These are phyloP conservation scores for Solanum appendiculatum DNA, from an alignment of 257 asterid genomes.

Conservation along the genomic window DNA sequence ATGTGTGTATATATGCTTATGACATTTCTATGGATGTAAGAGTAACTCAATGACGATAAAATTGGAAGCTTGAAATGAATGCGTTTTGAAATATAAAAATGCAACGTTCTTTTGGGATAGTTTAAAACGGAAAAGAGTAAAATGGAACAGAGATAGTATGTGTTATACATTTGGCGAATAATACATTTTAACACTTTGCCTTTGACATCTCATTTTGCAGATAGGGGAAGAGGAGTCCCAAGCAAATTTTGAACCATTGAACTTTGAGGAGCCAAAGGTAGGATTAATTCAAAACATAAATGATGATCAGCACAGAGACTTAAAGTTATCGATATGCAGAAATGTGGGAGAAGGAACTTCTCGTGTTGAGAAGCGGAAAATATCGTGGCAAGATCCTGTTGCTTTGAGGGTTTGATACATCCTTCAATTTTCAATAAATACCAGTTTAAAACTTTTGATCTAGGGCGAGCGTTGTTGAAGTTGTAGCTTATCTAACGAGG, in stretches of 20 bases:
- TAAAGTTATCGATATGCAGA: slow-evolving; percentile 59
- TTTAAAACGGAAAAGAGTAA: background rate
- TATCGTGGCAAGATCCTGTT: slow-evolving; percentile 91
- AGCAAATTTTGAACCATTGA: slow-evolving; percentile 18
- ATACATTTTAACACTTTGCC: background rate
- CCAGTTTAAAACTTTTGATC: background rate
- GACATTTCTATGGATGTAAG: background rate
- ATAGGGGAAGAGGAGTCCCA: slow-evolving; percentile 60
- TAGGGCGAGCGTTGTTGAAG: background rate
- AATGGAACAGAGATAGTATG: background rate
- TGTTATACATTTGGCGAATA: background rate
- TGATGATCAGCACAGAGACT: slow-evolving; percentile 59
- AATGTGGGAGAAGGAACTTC: slow-evolving; percentile 66
- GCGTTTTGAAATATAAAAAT: background rate
- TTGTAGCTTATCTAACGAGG: background rate
- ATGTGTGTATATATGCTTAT: background rate
- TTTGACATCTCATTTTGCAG: slow-evolving; percentile 16
- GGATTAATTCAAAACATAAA: slow-evolving; percentile 33
- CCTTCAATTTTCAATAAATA: background rate
- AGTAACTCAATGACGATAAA: background rate
- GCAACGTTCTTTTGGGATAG: background rate
- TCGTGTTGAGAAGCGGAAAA: slow-evolving; percentile 63
- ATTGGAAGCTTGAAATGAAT: background rate
- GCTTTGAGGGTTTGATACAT: slow-evolving; percentile 66
- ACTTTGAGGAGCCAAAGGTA: slow-evolving; percentile 37